A percentile compares a stretch with the other conserved stretches of the same genome.
These are phyloP conservation scores for Thielaviopsis punctulata DNA, from an alignment of 2,329 filamentous ascomycete genomes.

Conservation along the genomic window DNA sequence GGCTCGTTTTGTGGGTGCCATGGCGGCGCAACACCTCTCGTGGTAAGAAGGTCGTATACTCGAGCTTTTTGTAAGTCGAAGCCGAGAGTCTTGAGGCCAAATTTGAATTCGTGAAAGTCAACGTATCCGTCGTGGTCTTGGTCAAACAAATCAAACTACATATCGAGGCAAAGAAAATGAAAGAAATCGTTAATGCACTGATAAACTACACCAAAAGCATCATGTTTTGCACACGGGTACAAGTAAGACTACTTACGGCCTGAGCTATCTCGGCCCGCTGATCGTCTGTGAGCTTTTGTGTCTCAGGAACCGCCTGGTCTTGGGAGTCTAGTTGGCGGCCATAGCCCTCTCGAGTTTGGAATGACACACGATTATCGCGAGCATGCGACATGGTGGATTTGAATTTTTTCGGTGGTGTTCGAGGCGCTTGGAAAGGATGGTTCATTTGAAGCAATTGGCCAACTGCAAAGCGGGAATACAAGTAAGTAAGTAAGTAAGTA, in stretches of 20 bases:
- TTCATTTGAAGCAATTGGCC: slow-evolving; percentile 3
- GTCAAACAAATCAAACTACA: slow-evolving; percentile 14
- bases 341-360: slow-evolving; percentile 11
- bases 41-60: slow-evolving; percentile 62
- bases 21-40: slow-evolving; percentile 58
- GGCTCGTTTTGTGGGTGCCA: slow-evolving; percentile 37
- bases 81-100: slow-evolving; percentile 85
- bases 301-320: slow-evolving; percentile 6
- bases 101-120: slow-evolving; percentile 96
- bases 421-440: slow-evolving; percentile 10
- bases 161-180: background rate
- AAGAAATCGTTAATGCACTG: background rate
- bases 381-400: slow-evolving; percentile 10
- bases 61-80: slow-evolving; percentile 81
- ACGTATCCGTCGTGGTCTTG: slow-evolving; percentile 47
- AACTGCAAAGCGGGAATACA: background rate
- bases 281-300: slow-evolving; percentile 13
- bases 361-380: slow-evolving; percentile 12
- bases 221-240: background rate
- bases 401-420: slow-evolving; percentile 9
- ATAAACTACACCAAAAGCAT: background rate
- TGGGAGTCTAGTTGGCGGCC: slow-evolving; percentile 10
- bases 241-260: slow-evolving; percentile 9
- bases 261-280: slow-evolving; percentile 13
- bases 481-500: no score